Evolutionary conservation across 495 filamentous ascomycete genomes (phyloP), one percentile per base, ranked within the genome.

Genomic region (Annulohypoxylon nitens): DNA sequence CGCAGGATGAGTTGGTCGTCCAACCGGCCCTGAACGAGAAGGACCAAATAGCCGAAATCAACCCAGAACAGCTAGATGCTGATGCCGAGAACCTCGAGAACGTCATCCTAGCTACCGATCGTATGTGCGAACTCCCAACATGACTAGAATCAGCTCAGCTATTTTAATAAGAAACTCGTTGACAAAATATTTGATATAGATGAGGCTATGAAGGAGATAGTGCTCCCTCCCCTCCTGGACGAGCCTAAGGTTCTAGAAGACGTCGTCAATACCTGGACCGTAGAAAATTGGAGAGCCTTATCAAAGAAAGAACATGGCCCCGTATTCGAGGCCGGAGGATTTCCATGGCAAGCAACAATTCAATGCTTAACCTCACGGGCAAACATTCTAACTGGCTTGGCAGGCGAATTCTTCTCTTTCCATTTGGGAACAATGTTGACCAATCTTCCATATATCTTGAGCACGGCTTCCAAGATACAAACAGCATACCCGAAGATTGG

Each of bases 361-460:
- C 4, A 41, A 53, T 12, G 55, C 50, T 33, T 23, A 20, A 25
- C n/a, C 10, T 48, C 23, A n/a, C 20, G 50, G 54, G 26, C 61
- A 48, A 50, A 43, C 71, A 81, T 66, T 83, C 74, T 60, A 61
- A 41, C 69, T 37, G 18, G 41, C 18, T 37, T 34, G 20, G 47
- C 74, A 95, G 92, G 95, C 92, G 94, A 71, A 91, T 98, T 76
- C 89, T 99, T 23, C 93, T 98, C 73, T 99, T 98, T 78, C 96
- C 96, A 0, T 93, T 89, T 55, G 96, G 96, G 51, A 99, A 99
- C 74, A 93, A 96, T 70, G 90, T 93, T 50, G 95, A 98, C 71
- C 90, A 91, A 69, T 92, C 91, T 48, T 98, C 97, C 2, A 92
- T 99, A 78, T 99, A 99, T 82, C 89, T 99, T 30, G 96, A 99